Evolutionary conservation across 2,329 filamentous ascomycete genomes (phyloP), one percentile per base, ranked within the genome.

Genomic region (Botrytis byssoidea): DNA sequence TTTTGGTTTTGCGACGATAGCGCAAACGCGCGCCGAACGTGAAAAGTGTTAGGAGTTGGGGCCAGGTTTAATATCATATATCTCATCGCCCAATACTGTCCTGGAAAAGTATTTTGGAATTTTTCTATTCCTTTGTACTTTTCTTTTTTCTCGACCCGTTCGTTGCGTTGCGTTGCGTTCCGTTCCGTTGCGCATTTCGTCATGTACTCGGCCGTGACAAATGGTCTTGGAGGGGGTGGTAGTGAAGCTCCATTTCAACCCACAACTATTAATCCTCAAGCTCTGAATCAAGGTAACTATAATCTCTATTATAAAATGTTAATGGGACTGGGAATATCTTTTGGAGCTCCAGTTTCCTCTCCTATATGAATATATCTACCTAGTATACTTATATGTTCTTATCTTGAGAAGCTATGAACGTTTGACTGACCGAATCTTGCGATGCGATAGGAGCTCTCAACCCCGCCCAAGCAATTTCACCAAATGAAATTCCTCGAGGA

Each of bases 401-500:
- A 37, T 69, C 71, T 25, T 32, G 25, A 61, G 44, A 18, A 61
- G 44, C 40, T 48, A 29, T 67, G 61, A 63, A 61, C 46, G 20
- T 29, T 22, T 1, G 25, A 70, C 48, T 73, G 29, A 73, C 66
- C 59, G 35, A 57, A 40, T 60, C 59, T n/a, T 57, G 22, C 32
- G 22, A 64, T 18, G 37, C 51, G 35, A 46, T 73, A 80, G 79
- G 78, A 78, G 74, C 76, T 75, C 74, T 81, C 63, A 79, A 77
- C 76, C 75, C 78, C 65, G 72, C 83, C 77, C 82, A 83, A 75
- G 82, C 81, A 75, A 82, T 83, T 80, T 87, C 89, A 84, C 83
- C 82, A 83, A 83, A 85, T 83, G 82, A 85, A 83, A 86, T 85
- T 81, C 83, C 90, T 77, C 90, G 93, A 82, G 92, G 92, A 79